Evolutionary conservation across 2,329 filamentous ascomycete species (phyloP).

Genomic region (Epichloe sibirici): DNA sequence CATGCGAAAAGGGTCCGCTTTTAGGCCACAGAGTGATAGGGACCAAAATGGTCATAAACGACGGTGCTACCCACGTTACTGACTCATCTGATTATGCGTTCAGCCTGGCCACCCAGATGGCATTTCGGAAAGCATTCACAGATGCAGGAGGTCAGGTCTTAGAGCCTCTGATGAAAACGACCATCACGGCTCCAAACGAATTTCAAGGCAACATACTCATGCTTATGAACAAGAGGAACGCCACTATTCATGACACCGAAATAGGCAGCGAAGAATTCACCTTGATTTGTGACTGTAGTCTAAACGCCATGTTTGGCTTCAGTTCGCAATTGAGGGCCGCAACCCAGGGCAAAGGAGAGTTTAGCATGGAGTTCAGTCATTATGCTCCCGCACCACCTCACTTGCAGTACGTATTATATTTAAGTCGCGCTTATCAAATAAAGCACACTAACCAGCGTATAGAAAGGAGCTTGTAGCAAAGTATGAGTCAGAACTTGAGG

Average conservation of each 20-base stretch:
- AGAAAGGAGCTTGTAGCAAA: constrained; percentile 49
- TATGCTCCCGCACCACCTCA: constrained; percentile 80
- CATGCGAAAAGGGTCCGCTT: constrained; percentile 76
- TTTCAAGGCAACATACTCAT: constrained; percentile 96
- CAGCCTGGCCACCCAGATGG: constrained; percentile 87
- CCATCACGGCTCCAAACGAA: constrained; percentile 88
- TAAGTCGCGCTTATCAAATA: neutral
- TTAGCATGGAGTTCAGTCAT: constrained; percentile 97
- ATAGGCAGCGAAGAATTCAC: constrained; percentile 91
- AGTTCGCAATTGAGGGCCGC: constrained; percentile 80
- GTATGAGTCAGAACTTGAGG: constrained; percentile 45
- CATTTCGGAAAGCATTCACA: constrained; percentile 87
- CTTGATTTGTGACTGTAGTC: constrained; percentile 76
- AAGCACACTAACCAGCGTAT: neutral
- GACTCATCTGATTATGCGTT: constrained; percentile 97
- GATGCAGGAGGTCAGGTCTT: constrained; percentile 73
- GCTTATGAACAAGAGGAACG: constrained; percentile 91
- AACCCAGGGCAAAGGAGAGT: constrained; percentile 97
- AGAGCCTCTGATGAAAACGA: constrained; percentile 96
- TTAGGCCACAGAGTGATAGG: constrained; percentile 90
- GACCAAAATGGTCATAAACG: constrained; percentile 81
- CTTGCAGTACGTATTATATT: constrained; percentile 58
- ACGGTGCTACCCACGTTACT: constrained; percentile 93
- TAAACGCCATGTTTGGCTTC: constrained; percentile 98
- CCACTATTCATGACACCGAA: constrained; percentile 90